phyloP scores from a whole-genome alignment of 192 early-diverging fungal genomes.

The Geosiphon pyriformis region DNA sequence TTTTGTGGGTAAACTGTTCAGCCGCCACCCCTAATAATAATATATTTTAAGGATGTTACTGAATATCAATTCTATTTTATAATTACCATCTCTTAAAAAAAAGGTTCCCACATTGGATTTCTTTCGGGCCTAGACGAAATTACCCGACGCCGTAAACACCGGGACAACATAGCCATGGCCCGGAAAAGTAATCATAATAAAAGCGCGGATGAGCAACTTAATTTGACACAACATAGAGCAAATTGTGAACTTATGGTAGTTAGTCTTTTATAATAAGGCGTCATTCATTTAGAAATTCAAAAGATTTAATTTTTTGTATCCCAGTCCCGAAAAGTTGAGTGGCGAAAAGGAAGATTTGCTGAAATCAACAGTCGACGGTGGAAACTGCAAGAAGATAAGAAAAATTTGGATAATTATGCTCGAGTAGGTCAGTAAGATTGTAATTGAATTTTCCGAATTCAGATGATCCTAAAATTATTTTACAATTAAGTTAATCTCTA shows the following conservation, averaged over 20 bases:
- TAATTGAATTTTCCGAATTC: background rate
- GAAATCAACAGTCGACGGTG: background rate
- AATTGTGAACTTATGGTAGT: conserved; percentile 10
- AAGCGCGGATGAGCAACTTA: conserved; percentile 1
- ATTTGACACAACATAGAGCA: conserved; percentile 3
- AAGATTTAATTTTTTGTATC: background rate
- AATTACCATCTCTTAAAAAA: too few relatives aligned
- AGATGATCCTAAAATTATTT: background rate
- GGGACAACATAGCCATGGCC: background rate
- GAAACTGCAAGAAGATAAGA: conserved; percentile 9
- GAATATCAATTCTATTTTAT: too few relatives aligned
- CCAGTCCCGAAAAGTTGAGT: background rate
- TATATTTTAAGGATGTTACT: too few relatives aligned
- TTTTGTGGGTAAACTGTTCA: too few relatives aligned
- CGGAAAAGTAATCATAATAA: conserved; percentile 1
- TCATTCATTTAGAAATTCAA: background rate
- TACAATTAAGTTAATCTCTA: background rate
- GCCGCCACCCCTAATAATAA: too few relatives aligned
- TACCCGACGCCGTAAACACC: background rate
- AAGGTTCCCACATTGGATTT: conserved; percentile 7
- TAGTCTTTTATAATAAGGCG: background rate
- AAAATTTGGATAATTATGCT: background rate
- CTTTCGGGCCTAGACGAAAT: conserved; percentile 16
- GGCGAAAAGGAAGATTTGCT: conserved; percentile 1
- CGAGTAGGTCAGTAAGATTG: conserved; percentile 1